Base-by-base conservation (phyloP, 1,284 basidiomycete genomes). In the Ceratobasidium sp. region DNA sequence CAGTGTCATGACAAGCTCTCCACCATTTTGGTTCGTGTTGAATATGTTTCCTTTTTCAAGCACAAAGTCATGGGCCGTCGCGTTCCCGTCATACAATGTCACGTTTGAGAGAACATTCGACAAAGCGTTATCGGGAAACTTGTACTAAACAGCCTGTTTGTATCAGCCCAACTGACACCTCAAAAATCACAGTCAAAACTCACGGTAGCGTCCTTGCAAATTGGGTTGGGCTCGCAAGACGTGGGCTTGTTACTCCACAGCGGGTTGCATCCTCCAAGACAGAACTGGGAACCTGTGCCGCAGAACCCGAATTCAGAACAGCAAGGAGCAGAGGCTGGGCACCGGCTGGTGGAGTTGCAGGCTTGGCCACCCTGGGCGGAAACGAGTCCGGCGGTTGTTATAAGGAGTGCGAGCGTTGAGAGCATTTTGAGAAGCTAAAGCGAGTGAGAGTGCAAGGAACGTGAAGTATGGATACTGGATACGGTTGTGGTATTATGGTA, bases 181-280 rank as follows among this genome's bases (percentile, higher is more conserved):
- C 23, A 60, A 62, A 56, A 30, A 33, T 48, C 18, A 51, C 63
- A 56, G 49, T 18, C 25, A 48, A 25, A 38, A 79, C 85, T 74
- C 77, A 91, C 88, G 30, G 84, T 86, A n/a, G 81, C 81, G 77
- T 83, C 84, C 77, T 87, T 77, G 80, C 92, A 94, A 33, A 92
- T 80, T 0, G 93, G 92, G 53, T 84, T 84, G 0, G 92, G 91
- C 64, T 80, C 80, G 81, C 93, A 95, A 0, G 91, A 92, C 63
- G 80, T 81, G 46, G 89, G 81, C 4, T 84, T 78, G 77, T 87
- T 79, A 0, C 77, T 79, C 80, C 83, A 80, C 53, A 92, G 83
- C 9, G 92, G 91, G 77, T 94, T 87, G 81, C 93, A 95, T 11
- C 92, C 92, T 53, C 90, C 91, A 33, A 92, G 82, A 77, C 92